Conservation (phyloP, 2,329 filamentous ascomycete genomes). For the Diplodia corticola region DNA sequence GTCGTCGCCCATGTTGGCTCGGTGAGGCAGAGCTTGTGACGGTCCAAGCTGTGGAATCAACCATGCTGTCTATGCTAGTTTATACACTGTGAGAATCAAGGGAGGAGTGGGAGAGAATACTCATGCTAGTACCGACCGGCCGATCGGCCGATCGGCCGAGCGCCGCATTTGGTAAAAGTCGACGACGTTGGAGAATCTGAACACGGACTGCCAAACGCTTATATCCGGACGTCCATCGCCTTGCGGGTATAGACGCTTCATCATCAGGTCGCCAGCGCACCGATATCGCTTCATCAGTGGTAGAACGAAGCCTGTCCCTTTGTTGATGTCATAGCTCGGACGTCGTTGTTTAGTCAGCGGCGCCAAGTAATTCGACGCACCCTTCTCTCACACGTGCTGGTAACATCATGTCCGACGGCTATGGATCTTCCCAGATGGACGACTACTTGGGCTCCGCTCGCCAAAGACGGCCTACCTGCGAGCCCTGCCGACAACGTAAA, state of each 20-base stretch:
- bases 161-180: too few species aligned
- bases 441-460: background rate
- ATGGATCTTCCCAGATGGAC: background rate
- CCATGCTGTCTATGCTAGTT: background rate
- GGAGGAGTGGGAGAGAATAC: too few species aligned
- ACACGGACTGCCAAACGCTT: too few species aligned
- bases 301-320: too few species aligned
- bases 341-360: too few species aligned
- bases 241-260: too few species aligned
- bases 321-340: too few species aligned
- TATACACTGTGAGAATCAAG: background rate
- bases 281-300: too few species aligned
- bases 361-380: background rate
- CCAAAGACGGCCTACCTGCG: background rate
- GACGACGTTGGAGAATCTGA: too few species aligned
- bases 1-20: background rate
- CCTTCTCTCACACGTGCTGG: too few species aligned
- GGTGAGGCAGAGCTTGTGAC: background rate
- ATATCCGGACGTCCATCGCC: too few species aligned
- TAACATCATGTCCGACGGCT: background rate
- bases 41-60: background rate
- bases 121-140: background rate
- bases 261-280: too few species aligned
- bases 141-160: slow-evolving; percentile 8
- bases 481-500: slow-evolving; percentile 1